Evolutionary conservation across 1,284 basidiomycete species (phyloP).

Genomic region (Heterobasidion annosum): DNA sequence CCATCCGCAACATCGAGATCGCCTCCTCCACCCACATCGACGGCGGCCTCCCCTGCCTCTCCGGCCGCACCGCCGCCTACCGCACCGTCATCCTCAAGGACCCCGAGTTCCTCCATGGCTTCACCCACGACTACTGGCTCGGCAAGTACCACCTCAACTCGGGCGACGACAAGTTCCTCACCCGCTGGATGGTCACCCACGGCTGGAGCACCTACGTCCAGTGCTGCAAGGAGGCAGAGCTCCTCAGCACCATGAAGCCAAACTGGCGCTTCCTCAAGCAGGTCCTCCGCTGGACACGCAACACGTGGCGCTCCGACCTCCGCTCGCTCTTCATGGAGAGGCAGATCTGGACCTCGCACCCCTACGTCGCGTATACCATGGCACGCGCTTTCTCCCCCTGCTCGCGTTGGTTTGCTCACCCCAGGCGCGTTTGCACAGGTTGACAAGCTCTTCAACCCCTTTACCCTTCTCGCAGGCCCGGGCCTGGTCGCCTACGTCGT

Average conservation of each 20-base stretch:
- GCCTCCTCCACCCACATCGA: conserved; percentile 84
- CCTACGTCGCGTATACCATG: conserved; percentile 90
- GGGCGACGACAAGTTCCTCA: conserved; percentile 90
- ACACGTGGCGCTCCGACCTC: conserved; percentile 88
- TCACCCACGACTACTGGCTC: conserved; percentile 90
- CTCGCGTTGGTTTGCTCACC: not conserved
- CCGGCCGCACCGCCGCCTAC: conserved; percentile 87
- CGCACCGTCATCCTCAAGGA: conserved; percentile 90
- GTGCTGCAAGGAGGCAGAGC: conserved; percentile 83
- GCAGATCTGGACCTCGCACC: conserved; percentile 81
- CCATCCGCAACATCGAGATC: conserved; percentile 91
- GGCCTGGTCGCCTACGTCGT: conserved; percentile 68
- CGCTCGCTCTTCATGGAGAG: conserved; percentile 84
- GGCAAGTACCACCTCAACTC: conserved; percentile 91
- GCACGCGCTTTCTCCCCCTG: conserved; percentile 25
- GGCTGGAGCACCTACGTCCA: conserved; percentile 93
- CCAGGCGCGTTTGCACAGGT: conserved; percentile 36
- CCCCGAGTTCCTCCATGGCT: conserved; percentile 84
- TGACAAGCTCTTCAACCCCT: conserved; percentile 87
- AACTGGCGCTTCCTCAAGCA: conserved; percentile 94
- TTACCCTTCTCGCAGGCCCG: conserved; percentile 81
- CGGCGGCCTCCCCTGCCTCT: conserved; percentile 85
- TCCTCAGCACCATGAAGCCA: conserved; percentile 91
- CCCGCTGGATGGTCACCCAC: conserved; percentile 93
- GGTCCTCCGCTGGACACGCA: conserved; percentile 86